Base-by-base conservation (phyloP, 306 rosid genomes). In the Cicer judaicum region DNA sequence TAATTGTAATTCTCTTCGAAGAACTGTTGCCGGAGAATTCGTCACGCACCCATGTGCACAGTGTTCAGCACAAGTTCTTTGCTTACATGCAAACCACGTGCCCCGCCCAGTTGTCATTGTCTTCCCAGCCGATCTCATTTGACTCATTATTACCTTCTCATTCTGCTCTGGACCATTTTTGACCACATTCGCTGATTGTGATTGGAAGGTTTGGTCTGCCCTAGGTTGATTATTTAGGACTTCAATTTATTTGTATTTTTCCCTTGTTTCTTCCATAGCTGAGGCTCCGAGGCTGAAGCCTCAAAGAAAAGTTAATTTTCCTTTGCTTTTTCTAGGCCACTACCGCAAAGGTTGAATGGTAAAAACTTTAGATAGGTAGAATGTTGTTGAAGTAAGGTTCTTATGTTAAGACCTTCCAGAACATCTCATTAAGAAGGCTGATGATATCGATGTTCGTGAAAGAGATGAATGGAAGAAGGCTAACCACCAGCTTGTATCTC, bases 401-500 rank as follows among this genome's bases (percentile, higher is more conserved):
- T 11, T 65, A 18, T 16, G 16, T 18, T 46, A 43, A 64, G 38
- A 9, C 16, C 39, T 10, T 19, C 19, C 21, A 38, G 21, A 38
- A 14, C 46, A 62, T n/a, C 21, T 62, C 11, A 0, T 2, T 38
- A 38, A n/a, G 67, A 61, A 61, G 6, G 19, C 7, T 8, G 67
- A n/a, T 62, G 18, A 38, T 62, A 62, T 62, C 7, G 21, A 62
- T n/a, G 46, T 62, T 14, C 3, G 21, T 62, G 67, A 62, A 64
- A 65, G 38, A 43, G 70, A 41, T 65, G 70, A 7, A 15, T 18
- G 15, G 53, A 65, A 65, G 39, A 65, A 34, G 46, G 21, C 42
- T 61, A 40, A 13, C 15, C 42, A 36, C 67, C 46, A 36, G 46
- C 67, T 12, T 60, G 44, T 34, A 10, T 60, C 44, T 36, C 42